Conservation (phyloP, 352 stramenopile genomes). For the Pythium phragmiticola region DNA sequence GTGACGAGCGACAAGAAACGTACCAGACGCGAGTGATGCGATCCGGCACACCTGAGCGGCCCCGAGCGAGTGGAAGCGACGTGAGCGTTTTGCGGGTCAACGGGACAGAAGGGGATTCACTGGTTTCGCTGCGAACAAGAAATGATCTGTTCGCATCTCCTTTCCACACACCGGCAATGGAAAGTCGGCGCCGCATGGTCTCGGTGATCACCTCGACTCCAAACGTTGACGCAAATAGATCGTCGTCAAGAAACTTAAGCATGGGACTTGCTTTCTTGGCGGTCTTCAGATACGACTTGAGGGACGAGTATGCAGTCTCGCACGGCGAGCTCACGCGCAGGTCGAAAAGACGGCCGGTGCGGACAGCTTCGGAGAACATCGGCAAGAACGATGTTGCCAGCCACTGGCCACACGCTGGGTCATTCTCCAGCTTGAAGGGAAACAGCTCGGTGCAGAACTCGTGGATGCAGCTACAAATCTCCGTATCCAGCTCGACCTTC, state of each 20-base stretch:
- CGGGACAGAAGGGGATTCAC: constrained; percentile 30
- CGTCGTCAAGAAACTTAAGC: constrained; percentile 71
- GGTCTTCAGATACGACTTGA: constrained; percentile 69
- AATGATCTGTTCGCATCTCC: constrained; percentile 60
- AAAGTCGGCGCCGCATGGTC: constrained; percentile 68
- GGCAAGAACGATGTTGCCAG: constrained; percentile 61
- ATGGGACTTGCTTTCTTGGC: constrained; percentile 60
- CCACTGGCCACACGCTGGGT: constrained; percentile 77
- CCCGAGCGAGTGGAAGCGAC: constrained; percentile 14
- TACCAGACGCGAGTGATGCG: constrained; percentile 55
- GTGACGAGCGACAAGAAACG: constrained; percentile 3
- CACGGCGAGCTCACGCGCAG: constrained; percentile 61
- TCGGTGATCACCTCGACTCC: constrained; percentile 81
- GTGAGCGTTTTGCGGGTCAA: constrained; percentile 31
- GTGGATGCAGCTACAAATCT: constrained; percentile 63
- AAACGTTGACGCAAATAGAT: constrained; percentile 59
- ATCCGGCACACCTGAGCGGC: constrained; percentile 21
- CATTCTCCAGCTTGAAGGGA: constrained; percentile 57
- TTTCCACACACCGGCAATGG: constrained; percentile 72
- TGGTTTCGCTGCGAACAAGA: constrained; percentile 45
- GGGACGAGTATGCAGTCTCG: constrained; percentile 66
- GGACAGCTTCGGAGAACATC: constrained; percentile 69
- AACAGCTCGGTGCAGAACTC: constrained; percentile 67
- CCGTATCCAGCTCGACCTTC: constrained; percentile 56
- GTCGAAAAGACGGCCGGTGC: constrained; percentile 51